Evolutionary conservation across 768 basidiomycete genomes (phyloP).

Genomic region (Agaricus sinodeliciosus): DNA sequence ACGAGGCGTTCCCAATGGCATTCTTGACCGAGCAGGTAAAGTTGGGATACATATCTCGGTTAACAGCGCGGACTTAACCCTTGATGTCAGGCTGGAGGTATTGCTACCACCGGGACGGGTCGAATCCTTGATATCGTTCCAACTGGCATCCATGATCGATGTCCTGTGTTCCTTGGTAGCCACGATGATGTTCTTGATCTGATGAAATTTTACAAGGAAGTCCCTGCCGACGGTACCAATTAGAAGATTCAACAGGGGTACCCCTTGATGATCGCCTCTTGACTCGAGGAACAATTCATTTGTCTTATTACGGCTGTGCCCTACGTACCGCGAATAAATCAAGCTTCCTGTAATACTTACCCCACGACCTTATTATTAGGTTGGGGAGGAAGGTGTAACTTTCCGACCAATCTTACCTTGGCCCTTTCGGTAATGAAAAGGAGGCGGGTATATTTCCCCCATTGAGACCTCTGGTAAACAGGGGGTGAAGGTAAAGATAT

Average conservation of each 20-base stretch:
- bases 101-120: slow-evolving; percentile 93
- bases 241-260: neutral
- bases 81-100: slow-evolving; percentile 73
- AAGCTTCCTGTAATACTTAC: too few relatives aligned
- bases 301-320: too few relatives aligned
- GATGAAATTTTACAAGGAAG: slow-evolving; percentile 73
- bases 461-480: slow-evolving; percentile 15
- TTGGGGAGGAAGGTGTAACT: too few relatives aligned
- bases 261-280: neutral
- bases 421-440: slow-evolving; percentile 14
- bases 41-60: slow-evolving; percentile 9
- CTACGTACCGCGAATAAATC: too few relatives aligned
- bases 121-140: slow-evolving; percentile 90
- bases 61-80: neutral
- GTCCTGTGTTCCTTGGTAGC: slow-evolving; percentile 89
- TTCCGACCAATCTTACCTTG: too few relatives aligned
- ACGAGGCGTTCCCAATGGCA: slow-evolving; percentile 98
- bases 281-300: too few relatives aligned
- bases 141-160: slow-evolving; percentile 84
- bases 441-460: slow-evolving; percentile 13
- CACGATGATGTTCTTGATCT: slow-evolving; percentile 90
- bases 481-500: slow-evolving; percentile 13
- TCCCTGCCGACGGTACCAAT: slow-evolving; percentile 17
- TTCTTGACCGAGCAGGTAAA: slow-evolving; percentile 88
- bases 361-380: too few relatives aligned